Evolutionary conservation across 176 grass and related monocot genomes (phyloP), one percentile per base, ranked within the genome.

Genomic region (Hordeum vulgare): DNA sequence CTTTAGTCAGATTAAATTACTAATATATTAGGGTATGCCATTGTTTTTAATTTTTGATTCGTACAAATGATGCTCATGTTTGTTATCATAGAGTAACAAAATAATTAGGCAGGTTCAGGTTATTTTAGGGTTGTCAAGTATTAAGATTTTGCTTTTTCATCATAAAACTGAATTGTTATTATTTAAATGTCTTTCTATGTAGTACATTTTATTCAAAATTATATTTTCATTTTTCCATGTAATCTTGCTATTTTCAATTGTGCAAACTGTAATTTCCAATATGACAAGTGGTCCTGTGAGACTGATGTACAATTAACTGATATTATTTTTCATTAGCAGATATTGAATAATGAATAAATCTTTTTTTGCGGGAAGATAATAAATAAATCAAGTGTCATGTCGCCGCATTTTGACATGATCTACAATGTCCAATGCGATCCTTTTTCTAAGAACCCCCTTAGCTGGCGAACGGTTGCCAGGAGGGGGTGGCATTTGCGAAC

Each of bases 1-100:
- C 11, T 80, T n/a, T 35, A 42, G 24, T 28, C 6, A 63, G 40
- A 80, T 80, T 25, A 74, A 88, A 88, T 59, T 56, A 74, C 31
- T 74, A 0, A 11, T 44, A 11, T 42, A 62, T 62, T 15, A 41
- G 11, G 54, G n/a, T 25, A 23, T 15, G 15, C 1, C 49, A 56
- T 35, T 25, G 20, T 66, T 81, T 75, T 66, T 25, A 31, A 51
- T 34, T n/a, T 53, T 42, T 65, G 51, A 12, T n/a, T 53, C 21
- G 7, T 74, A 23, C 11, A 74, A 61, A 80, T 5, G 64, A 9
- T 31, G 3, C 25, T 11, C 23, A 62, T 80, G n/a, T 37, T 62
- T 24, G 17, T 37, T 64, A 51, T 80, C 56, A 73, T 27, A 68
- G 5, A 10, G 69, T 53, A 80, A 71, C 58, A 5, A 24, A 83